Evolutionary conservation across 768 basidiomycete genomes (phyloP), one percentile per base, ranked within the genome.

Genomic region (Coprinopsis marcescibilis): DNA sequence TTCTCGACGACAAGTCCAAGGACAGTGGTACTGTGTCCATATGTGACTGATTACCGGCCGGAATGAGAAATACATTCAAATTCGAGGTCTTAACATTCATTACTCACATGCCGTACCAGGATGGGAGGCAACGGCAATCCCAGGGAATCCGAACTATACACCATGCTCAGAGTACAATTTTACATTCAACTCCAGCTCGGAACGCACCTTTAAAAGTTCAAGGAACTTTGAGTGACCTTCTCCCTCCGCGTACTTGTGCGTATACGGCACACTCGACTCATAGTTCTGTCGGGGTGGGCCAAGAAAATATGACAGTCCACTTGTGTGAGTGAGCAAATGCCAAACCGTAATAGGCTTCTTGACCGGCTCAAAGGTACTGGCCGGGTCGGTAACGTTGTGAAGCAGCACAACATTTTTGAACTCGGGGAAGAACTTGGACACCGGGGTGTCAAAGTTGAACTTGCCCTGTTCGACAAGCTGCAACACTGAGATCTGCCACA

Each of bases 1-100:
- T 96, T 54, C 94, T 97, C 69, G 97, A 99, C 70, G 96, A 99
- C 75, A 96, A 98, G 64, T 93, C 94, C 48, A 96, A 99, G 94
- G 89, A 50, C 53, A 85, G 72, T 37, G 15, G 54, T 55, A 25
- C 56, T 63, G 50, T 47, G 61, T 1, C 64, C 64, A 35, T 67
- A 67, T 1, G 52, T 54, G 45, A 63, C 64, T 65, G 40, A n/a
- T n/a, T n/a, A n/a, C n/a, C n/a, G n/a, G 2, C 17, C 23, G 21
- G 7, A 21, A 17, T 35, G 17, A 21, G 19, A 19, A 17, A 17
- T n/a, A n/a, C n/a, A n/a, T n/a, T n/a, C n/a, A n/a, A n/a, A n/a
- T n/a, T n/a, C n/a, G 17, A 37, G 11, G 11, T 7, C 10, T 37
- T 40, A 15, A 24, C 4, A 8, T 11, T 10, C 8, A 15, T 5